Conservation (phyloP, 495 filamentous ascomycete species). For the Penicillium samsonianum region DNA sequence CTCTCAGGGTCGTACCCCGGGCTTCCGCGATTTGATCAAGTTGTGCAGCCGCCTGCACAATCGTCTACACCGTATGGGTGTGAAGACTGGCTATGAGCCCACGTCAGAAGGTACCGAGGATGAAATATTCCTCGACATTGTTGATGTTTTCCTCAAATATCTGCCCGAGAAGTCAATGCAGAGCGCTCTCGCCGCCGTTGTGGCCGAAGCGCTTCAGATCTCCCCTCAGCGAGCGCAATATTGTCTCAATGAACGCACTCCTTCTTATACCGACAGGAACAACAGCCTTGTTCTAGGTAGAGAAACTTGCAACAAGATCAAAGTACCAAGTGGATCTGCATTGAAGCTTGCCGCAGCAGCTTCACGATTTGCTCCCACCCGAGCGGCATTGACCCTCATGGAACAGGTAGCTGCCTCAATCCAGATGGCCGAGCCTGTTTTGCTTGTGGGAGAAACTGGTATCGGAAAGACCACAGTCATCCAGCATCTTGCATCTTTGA, state of each 20-base stretch:
- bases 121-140: slow-evolving; percentile 84
- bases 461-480: slow-evolving; percentile 96
- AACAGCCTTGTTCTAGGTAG: slow-evolving; percentile 67
- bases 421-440: slow-evolving; percentile 78
- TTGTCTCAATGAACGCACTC: slow-evolving; percentile 67
- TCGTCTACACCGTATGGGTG: slow-evolving; percentile 56
- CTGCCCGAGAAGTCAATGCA: slow-evolving; percentile 67
- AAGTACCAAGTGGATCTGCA: slow-evolving; percentile 40
- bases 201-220: slow-evolving; percentile 83
- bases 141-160: slow-evolving; percentile 84
- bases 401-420: slow-evolving; percentile 86
- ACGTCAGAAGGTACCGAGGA: slow-evolving; percentile 72
- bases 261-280: slow-evolving; percentile 59
- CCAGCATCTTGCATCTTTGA: slow-evolving; percentile 81
- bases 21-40: slow-evolving; percentile 83
- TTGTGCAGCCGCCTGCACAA: slow-evolving; percentile 76
- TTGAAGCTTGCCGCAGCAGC: slow-evolving; percentile 38
- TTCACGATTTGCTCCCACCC: slow-evolving; percentile 48
- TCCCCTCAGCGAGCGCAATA: slow-evolving; percentile 74
- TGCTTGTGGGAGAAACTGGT: slow-evolving; percentile 96
- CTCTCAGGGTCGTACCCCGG: slow-evolving; percentile 52
- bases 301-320: slow-evolving; percentile 51
- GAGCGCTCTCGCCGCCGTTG: slow-evolving; percentile 59
- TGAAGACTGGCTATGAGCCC: slow-evolving; percentile 72
- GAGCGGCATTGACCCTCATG: slow-evolving; percentile 52